Evolutionary conservation across 345 rosid species (phyloP).

Genomic region (Kandelia obovata): DNA sequence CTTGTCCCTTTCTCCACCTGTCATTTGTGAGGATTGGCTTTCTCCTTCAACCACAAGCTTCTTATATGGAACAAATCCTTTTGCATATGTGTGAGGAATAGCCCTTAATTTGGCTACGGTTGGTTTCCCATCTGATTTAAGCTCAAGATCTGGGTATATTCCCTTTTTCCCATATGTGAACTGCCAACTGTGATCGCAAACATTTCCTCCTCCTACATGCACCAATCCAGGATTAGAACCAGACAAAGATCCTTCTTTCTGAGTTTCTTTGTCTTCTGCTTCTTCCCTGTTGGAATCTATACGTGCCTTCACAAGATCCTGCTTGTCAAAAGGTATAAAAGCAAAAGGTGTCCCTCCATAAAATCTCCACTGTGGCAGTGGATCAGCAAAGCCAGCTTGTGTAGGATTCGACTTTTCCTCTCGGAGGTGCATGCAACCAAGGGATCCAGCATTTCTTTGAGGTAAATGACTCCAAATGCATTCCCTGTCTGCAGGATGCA

Average conservation of each 20-base stretch:
- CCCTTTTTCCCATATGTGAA: conserved; percentile 1
- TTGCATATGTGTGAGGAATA: conserved; percentile 25
- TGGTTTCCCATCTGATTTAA: conserved; percentile 35
- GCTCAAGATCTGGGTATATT: conserved; percentile 16
- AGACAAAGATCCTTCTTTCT: conserved; percentile 51
- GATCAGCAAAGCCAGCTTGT: conserved; percentile 17
- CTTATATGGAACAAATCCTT: conserved; percentile 65
- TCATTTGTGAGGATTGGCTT: conserved; percentile 13
- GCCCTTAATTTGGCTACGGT: conserved; percentile 32
- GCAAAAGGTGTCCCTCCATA: conserved; percentile 25
- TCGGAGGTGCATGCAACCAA: conserved; percentile 16
- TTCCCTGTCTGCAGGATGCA: conserved; percentile 8
- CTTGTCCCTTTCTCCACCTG: conserved; percentile 26
- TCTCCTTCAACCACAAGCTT: conserved; percentile 35
- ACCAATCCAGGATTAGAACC: conserved; percentile 49
- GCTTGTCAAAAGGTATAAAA: conserved; percentile 9
- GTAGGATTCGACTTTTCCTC: conserved; percentile 7
- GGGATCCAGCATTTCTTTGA: conserved; percentile 9
- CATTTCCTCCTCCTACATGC: conserved; percentile 38
- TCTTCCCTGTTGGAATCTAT: conserved; percentile 15
- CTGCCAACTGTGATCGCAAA: conserved; percentile 22
- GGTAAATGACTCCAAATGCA: conserved; percentile 11
- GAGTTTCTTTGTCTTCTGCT: conserved; percentile 27
- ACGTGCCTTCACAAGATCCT: conserved; percentile 1
- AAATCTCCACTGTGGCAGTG: conserved; percentile 22